Evolutionary conservation across 129 eudicot genomes (phyloP).

Genomic region (Ambrosia artemisiifolia): DNA sequence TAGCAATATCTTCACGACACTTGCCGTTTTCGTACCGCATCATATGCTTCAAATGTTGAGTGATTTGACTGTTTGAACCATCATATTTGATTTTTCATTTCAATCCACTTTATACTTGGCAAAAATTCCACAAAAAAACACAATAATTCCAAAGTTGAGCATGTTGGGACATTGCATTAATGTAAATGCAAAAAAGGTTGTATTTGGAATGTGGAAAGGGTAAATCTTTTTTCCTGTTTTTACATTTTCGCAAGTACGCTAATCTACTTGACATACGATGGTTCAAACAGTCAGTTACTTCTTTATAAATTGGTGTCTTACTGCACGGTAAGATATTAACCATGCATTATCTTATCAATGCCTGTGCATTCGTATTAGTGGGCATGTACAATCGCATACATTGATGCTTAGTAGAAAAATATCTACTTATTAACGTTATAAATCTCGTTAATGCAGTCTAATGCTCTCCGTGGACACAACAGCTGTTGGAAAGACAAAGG

Average conservation of each 20-base stretch:
- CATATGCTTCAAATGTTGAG: no score
- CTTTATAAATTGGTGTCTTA: background rate
- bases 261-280: background rate
- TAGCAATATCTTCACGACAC: background rate
- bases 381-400: background rate
- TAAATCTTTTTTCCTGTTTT: background rate
- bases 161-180: background rate
- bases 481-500: slow-evolving; percentile 47
- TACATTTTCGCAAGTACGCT: background rate
- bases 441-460: slow-evolving; percentile 54
- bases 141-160: background rate
- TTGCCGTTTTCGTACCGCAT: no score
- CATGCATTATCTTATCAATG: background rate
- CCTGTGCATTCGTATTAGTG: no score
- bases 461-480: slow-evolving; percentile 49
- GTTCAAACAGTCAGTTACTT: background rate
- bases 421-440: slow-evolving; percentile 2
- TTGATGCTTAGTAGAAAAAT: background rate
- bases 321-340: background rate
- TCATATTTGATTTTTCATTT: background rate
- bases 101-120: background rate
- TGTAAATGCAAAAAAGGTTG: background rate
- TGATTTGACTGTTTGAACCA: background rate
- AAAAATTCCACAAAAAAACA: background rate
- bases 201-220: background rate